Percentiles rank a stretch among this genome's conserved stretches.
These are phyloP conservation scores for Penicillium dipodomyicola DNA, from an alignment of 495 filamentous ascomycete species.

Conservation along the genomic window DNA sequence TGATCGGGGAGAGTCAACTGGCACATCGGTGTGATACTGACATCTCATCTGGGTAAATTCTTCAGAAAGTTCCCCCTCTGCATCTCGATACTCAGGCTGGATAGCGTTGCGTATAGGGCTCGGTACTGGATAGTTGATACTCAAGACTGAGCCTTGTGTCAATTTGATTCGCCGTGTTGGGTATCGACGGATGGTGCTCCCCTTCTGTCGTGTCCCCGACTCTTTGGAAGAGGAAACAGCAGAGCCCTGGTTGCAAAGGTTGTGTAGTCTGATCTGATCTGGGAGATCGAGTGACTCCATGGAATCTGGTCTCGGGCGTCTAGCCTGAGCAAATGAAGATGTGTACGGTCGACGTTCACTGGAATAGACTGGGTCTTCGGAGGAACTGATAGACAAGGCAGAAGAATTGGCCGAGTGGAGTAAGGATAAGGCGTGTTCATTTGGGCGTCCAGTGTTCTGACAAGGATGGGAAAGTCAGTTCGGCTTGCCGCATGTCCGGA, in stretches of 20 bases:
- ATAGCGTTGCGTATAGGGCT: slow-evolving; percentile 96
- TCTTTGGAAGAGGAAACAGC: slow-evolving; percentile 5
- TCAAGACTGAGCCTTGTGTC: slow-evolving; percentile 88
- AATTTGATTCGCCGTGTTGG: slow-evolving; percentile 95
- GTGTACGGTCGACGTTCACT: slow-evolving; percentile 1
- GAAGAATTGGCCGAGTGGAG: background rate
- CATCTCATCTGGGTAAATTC: slow-evolving; percentile 97
- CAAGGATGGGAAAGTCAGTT: background rate
- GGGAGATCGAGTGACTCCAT: slow-evolving; percentile 4
- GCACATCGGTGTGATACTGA: slow-evolving; percentile 33
- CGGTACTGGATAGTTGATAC: slow-evolving; percentile 94
- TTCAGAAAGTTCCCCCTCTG: slow-evolving; percentile 77
- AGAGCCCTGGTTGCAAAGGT: slow-evolving; percentile 7
- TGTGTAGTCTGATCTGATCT: slow-evolving; percentile 9
- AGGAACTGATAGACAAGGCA: background rate
- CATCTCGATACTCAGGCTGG: slow-evolving; percentile 82
- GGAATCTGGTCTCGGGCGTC: background rate
- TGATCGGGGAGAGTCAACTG: background rate
- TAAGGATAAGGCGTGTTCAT: background rate
- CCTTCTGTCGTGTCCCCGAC: slow-evolving; percentile 4
- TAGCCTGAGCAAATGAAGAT: background rate
- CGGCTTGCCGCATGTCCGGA: slow-evolving; percentile 9
- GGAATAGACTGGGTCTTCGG: background rate
- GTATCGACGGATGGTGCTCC: slow-evolving; percentile 60
- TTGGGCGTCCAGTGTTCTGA: background rate